A percentile compares a stretch with the other conserved stretches of the same genome.
Conservation (phyloP, 306 rosid genomes). For the Rubus idaeus region DNA sequence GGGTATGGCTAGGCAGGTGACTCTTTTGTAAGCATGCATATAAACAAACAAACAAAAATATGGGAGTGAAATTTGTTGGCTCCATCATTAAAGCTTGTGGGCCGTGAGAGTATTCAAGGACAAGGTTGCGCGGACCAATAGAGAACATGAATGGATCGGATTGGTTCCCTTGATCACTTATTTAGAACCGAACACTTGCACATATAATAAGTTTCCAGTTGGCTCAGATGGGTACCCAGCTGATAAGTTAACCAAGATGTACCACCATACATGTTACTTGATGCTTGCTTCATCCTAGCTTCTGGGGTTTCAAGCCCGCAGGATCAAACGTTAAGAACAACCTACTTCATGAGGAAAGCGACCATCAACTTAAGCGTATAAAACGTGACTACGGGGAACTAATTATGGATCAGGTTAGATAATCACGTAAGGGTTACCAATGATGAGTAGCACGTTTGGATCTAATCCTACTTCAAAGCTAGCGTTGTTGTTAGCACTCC, state of each 20-base stretch:
- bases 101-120: background rate
- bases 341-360: background rate
- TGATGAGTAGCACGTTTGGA: too few relatives aligned
- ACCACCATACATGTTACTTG: background rate
- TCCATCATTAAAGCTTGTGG: background rate
- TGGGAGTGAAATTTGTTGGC: background rate
- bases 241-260: background rate
- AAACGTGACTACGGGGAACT: too few relatives aligned
- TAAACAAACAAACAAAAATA: background rate
- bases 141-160: background rate
- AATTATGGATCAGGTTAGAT: too few relatives aligned
- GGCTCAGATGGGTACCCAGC: background rate
- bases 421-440: too few relatives aligned
- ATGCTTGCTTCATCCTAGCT: background rate
- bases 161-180: background rate
- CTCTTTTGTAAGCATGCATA: slow-evolving; percentile 2
- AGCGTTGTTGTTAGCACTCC: too few relatives aligned
- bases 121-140: background rate
- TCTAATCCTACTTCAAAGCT: too few relatives aligned
- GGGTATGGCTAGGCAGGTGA: background rate
- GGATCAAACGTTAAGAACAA: background rate
- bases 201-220: background rate
- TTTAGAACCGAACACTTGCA: background rate
- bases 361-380: background rate
- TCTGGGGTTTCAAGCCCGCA: background rate